Percentiles rank a stretch among this genome's conserved stretches.
Conservation (phyloP, 164 flowering plant species). For the Vitis rupestris region DNA sequence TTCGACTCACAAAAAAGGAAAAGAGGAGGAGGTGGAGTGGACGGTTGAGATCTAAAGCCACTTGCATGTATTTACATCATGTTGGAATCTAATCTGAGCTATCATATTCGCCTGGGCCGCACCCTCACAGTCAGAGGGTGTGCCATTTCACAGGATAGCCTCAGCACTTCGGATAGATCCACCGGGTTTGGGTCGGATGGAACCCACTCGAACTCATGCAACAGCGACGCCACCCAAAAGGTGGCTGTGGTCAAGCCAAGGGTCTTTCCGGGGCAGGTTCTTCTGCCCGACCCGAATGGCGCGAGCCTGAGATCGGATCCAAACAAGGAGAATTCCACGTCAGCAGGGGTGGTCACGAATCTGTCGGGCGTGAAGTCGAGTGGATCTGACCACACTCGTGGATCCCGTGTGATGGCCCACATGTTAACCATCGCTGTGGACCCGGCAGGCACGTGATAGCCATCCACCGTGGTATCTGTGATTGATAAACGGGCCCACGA, state of each 20-base stretch:
- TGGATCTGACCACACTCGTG: constrained; percentile 58
- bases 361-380: constrained; percentile 54
- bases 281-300: constrained; percentile 73
- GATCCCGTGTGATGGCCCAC: constrained; percentile 53
- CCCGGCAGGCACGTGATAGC: constrained; percentile 29
- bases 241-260: constrained; percentile 56
- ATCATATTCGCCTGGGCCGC: constrained; percentile 16
- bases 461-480: constrained; percentile 38
- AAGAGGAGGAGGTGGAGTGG: too few relatives aligned
- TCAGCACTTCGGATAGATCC: constrained; percentile 45
- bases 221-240: constrained; percentile 56
- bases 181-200: constrained; percentile 28
- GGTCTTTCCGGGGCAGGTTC: constrained; percentile 68
- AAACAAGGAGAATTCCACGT: constrained; percentile 41
- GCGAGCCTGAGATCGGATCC: constrained; percentile 75
- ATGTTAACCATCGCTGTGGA: constrained; percentile 47
- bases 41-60: too few relatives aligned
- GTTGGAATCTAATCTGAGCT: too few relatives aligned
- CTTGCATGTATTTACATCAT: too few relatives aligned
- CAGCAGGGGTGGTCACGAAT: constrained; percentile 27
- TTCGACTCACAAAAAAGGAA: too few relatives aligned
- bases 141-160: constrained; percentile 60
- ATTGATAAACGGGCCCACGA: constrained; percentile 56
- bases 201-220: constrained; percentile 56
- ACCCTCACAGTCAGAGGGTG: constrained; percentile 37